Evolutionary conservation across 371 early-diverging fungal species (phyloP).

Genomic region (Syncephalastrum sp.): DNA sequence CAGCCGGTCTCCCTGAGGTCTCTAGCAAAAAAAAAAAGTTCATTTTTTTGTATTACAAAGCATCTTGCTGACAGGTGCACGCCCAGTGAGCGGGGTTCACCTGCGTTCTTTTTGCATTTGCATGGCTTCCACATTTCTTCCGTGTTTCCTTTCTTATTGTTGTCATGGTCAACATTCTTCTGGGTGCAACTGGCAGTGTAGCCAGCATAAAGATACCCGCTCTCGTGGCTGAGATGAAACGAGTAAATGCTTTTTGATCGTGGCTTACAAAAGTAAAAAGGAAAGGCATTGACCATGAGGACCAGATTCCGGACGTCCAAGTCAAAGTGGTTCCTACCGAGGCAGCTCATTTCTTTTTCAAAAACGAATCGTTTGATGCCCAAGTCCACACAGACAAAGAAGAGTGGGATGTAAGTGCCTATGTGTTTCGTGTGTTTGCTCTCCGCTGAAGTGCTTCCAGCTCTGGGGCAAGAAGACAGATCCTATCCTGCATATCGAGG

Average conservation of each 20-base stretch:
- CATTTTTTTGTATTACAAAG: too few species aligned
- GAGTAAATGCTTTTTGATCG: constrained; percentile 26
- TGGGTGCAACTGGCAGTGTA: constrained; percentile 90
- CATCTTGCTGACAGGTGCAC: too few species aligned
- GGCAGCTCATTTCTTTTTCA: constrained; percentile 82
- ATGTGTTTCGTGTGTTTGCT: not conserved
- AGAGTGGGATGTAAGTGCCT: constrained; percentile 76
- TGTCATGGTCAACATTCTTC: constrained; percentile 50
- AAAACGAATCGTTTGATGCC: constrained; percentile 45
- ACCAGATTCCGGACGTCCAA: constrained; percentile 41
- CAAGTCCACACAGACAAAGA: constrained; percentile 76
- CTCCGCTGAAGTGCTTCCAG: constrained; percentile 23
- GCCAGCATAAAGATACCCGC: constrained; percentile 86
- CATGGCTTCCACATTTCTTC: too few species aligned
- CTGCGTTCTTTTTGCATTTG: too few species aligned
- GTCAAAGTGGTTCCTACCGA: constrained; percentile 75
- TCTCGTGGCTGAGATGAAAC: constrained; percentile 54
- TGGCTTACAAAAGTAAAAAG: not conserved
- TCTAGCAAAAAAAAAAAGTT: too few species aligned
- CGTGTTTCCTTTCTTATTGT: not conserved
- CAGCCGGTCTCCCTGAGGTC: too few species aligned
- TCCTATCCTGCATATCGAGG: constrained; percentile 95
- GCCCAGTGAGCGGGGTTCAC: too few species aligned
- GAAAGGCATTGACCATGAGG: constrained; percentile 7
- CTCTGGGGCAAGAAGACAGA: constrained; percentile 81